A percentile compares a stretch with the other conserved stretches of the same genome.
These are phyloP conservation scores for Termitomyces sp. DNA, from an alignment of 768 basidiomycete species.

Conservation along the genomic window DNA sequence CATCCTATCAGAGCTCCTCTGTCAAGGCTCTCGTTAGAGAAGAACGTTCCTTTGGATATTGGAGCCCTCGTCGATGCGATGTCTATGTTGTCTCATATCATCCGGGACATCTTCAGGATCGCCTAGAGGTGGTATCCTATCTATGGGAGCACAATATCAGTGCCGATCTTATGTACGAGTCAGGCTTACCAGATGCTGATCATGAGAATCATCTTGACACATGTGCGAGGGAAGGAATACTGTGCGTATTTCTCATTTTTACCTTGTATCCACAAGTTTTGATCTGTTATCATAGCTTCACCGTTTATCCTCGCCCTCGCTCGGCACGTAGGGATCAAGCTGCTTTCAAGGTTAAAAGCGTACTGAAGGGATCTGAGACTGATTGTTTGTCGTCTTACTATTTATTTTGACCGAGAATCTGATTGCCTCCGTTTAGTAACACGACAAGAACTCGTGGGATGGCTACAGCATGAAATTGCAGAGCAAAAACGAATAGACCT, in stretches of 20 bases:
- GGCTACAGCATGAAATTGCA: conserved; percentile 72
- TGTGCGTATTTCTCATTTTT: conserved; percentile 44
- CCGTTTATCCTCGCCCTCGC: conserved; percentile 48
- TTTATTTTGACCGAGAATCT: not conserved
- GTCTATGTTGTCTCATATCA: conserved; percentile 83
- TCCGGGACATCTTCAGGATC: conserved; percentile 69
- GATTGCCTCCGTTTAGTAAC: conserved; percentile 29
- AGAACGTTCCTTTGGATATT: conserved; percentile 80
- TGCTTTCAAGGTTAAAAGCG: conserved; percentile 81
- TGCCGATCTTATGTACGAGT: conserved; percentile 86
- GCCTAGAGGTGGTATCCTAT: conserved; percentile 72
- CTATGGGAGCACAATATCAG: conserved; percentile 83
- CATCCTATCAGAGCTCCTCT: conserved; percentile 65
- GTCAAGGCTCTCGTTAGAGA: conserved; percentile 73
- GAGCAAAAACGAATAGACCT: conserved; percentile 78
- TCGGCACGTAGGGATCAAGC: conserved; percentile 53
- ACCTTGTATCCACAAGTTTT: not conserved
- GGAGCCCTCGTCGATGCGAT: conserved; percentile 87
- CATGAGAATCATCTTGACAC: conserved; percentile 64
- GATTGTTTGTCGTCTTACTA: conserved; percentile 47
- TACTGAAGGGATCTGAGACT: conserved; percentile 72
- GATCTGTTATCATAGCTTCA: conserved; percentile 28
- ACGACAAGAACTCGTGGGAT: conserved; percentile 67
- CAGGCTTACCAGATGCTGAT: conserved; percentile 57
- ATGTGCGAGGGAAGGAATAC: conserved; percentile 78